Conservation (phyloP, 768 basidiomycete species). For the Lepiota brunneoincarnata region DNA sequence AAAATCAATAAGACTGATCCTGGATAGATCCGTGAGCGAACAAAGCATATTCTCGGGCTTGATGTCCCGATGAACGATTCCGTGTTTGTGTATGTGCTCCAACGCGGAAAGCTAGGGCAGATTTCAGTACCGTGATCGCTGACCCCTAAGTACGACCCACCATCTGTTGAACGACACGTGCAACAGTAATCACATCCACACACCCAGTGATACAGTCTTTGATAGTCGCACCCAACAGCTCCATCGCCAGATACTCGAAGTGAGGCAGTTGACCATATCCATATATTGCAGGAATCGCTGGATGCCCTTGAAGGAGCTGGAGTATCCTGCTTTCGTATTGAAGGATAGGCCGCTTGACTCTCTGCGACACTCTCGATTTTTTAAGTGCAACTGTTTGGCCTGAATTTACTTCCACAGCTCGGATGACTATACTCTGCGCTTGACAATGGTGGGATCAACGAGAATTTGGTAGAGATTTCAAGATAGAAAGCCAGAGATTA, state of each 20-base stretch:
- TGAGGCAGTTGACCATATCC: conserved; percentile 28
- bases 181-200: conserved; percentile 21
- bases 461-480: too few species aligned
- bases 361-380: conserved; percentile 27
- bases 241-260: conserved; percentile 34
- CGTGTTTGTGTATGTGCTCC: conserved; percentile 27
- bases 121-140: conserved; percentile 6
- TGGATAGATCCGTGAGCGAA: conserved; percentile 19
- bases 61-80: conserved; percentile 35
- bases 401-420: conserved; percentile 19
- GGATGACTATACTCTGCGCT: conserved; percentile 25
- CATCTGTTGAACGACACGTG: conserved; percentile 21
- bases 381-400: conserved; percentile 26
- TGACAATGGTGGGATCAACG: too few species aligned
- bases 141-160: conserved; percentile 16
- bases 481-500: too few species aligned
- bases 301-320: conserved; percentile 26
- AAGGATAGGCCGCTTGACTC: conserved; percentile 27
- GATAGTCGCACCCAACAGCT: conserved; percentile 24
- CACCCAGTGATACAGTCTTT: conserved; percentile 16
- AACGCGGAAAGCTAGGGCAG: conserved; percentile 23
- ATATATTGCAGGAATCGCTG: conserved; percentile 28
- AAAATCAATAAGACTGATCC: conserved; percentile 29
- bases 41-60: conserved; percentile 33
- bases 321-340: conserved; percentile 25